Base-by-base conservation (phyloP, 495 filamentous ascomycete species). In the Umbilicaria muhlenbergii region DNA sequence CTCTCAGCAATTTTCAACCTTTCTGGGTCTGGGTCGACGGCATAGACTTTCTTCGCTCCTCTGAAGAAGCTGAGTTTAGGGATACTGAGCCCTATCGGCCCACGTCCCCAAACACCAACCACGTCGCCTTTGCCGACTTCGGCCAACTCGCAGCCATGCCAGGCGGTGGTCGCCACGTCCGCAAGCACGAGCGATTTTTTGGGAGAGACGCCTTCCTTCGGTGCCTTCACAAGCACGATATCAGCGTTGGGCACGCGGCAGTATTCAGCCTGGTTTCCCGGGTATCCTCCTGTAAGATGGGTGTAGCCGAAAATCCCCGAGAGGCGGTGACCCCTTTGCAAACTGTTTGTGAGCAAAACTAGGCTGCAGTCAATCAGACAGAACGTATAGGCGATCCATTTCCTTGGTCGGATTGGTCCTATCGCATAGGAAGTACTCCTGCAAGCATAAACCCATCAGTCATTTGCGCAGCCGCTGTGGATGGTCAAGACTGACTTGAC, bases 271-370 rank as follows among this genome's bases (percentile, higher is more conserved):
- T 58, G 57, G 15, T 53, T 77, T 24, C 83, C 82, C 11, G 83
- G 76, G 52, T 81, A 88, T 1, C 83, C 83, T 5, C 81, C 80
- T 1, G 74, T 77, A 52, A 86, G 73, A 42, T 71, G 46, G 7
- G 49, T 47, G 38, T 44, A 57, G 11, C 57, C 57, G 34, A 59
- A 40, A n/a, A 44, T 48, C 3, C 57, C 57, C 12, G 56, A 48
- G 13, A 59, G 17, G 7, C 56, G 56, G 38, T 59, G 50, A 1
- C 58, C 56, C 32, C 31, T 32, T 2, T 32, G 11, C 11, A 15
- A n/a, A 2, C 32, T 28, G 17, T 14, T 3, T 34, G n/a, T 24
- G 21, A 80, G n/a, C n/a, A n/a, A n/a, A n/a, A n/a, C n/a, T n/a
- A n/a, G n/a, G n/a, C n/a, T n/a, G n/a, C n/a, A n/a, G n/a, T n/a